A percentile compares a stretch with the other conserved stretches of the same genome.
Evolutionary conservation across 2,329 filamentous ascomycete genomes (phyloP).

Genomic region (Bipolaris victoriae): DNA sequence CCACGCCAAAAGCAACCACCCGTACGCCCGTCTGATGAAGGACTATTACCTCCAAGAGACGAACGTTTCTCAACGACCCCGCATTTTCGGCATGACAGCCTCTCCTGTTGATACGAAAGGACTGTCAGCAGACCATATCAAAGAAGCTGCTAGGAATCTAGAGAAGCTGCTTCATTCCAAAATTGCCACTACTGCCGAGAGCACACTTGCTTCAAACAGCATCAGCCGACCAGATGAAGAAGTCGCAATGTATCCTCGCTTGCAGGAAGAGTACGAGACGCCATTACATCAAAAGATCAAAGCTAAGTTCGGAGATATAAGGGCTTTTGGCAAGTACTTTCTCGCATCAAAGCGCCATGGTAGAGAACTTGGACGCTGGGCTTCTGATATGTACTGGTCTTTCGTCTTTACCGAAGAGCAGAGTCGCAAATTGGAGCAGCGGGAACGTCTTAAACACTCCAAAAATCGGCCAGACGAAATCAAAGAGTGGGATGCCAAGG

Average conservation of each 20-base stretch:
- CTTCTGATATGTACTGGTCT: slow-evolving; percentile 80
- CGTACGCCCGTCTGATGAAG: slow-evolving; percentile 87
- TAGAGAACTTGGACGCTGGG: slow-evolving; percentile 79
- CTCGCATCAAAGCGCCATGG: slow-evolving; percentile 65
- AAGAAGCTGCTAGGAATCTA: slow-evolving; percentile 71
- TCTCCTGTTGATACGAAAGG: slow-evolving; percentile 84
- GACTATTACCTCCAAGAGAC: slow-evolving; percentile 72
- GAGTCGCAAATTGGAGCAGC: slow-evolving; percentile 65
- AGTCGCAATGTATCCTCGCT: slow-evolving; percentile 61
- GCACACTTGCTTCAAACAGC: slow-evolving; percentile 63
- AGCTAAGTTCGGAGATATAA: slow-evolving; percentile 58
- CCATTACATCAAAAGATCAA: slow-evolving; percentile 66
- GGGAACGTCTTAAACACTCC: slow-evolving; percentile 54
- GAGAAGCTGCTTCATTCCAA: slow-evolving; percentile 79
- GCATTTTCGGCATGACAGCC: slow-evolving; percentile 94
- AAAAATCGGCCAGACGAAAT: slow-evolving; percentile 33
- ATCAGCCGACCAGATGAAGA: slow-evolving; percentile 67
- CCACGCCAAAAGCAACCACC: slow-evolving; percentile 91
- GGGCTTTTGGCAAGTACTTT: slow-evolving; percentile 64
- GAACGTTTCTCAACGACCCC: slow-evolving; percentile 63
- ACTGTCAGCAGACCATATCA: slow-evolving; percentile 63
- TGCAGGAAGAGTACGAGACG: slow-evolving; percentile 65
- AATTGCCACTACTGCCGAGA: slow-evolving; percentile 77
- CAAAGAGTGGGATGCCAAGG: slow-evolving; percentile 59
- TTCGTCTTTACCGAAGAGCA: slow-evolving; percentile 70